Conservation (phyloP, 768 basidiomycete genomes). For the Calocybe gangraenosa region DNA sequence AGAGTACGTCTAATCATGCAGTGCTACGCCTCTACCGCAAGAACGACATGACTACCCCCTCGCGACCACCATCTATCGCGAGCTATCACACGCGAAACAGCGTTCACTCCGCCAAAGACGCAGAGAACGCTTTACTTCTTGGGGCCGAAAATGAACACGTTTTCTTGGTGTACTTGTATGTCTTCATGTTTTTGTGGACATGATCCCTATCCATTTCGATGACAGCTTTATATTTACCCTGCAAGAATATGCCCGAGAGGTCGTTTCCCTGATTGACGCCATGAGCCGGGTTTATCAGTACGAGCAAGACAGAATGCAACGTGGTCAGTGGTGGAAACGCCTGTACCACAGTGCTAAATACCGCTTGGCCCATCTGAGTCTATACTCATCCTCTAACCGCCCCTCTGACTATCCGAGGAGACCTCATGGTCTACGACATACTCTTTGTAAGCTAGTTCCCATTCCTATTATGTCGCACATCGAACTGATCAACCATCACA, state of each 20-base stretch:
- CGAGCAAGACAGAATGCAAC: conserved; percentile 44
- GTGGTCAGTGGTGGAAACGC: conserved; percentile 35
- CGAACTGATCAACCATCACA: neutral
- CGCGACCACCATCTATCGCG: conserved; percentile 20
- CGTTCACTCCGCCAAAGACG: conserved; percentile 14
- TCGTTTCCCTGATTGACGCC: conserved; percentile 77
- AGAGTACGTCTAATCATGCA: conserved; percentile 81
- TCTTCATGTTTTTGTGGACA: conserved; percentile 8
- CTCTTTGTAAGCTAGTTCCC: conserved; percentile 33
- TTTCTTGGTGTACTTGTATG: conserved; percentile 90
- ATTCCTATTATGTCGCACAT: neutral
- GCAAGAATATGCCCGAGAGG: conserved; percentile 88
- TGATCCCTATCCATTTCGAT: neutral
- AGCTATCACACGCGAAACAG: conserved; percentile 12
- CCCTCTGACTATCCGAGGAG: conserved; percentile 1
- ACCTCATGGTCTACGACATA: conserved; percentile 18
- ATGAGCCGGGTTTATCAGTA: conserved; percentile 75
- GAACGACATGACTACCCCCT: conserved; percentile 30
- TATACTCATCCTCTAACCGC: neutral
- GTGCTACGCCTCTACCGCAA: conserved; percentile 70
- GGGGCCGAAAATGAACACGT: conserved; percentile 74
- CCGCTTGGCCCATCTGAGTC: neutral
- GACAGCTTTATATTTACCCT: conserved; percentile 91
- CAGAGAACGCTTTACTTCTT: conserved; percentile 32
- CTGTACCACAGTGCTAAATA: conserved; percentile 21